Base-by-base conservation (phyloP, 257 asterid genomes). In the Plantago elongata region DNA sequence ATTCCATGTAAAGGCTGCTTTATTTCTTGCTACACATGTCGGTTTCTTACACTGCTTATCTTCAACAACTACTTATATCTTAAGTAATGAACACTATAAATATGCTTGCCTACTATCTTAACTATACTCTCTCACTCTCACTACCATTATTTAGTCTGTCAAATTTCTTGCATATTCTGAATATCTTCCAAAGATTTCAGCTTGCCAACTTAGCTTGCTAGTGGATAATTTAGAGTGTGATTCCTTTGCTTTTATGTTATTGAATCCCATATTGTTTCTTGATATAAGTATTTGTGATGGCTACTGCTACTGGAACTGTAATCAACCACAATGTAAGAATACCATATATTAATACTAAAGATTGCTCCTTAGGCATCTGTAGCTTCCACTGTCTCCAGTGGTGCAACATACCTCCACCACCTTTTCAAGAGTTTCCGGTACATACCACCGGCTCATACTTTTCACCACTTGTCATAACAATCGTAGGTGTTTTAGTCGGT, bases 391-490 rank as follows among this genome's bases (percentile, higher is more conserved):
- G 59, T 15, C 59, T 40, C 13, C 59, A 54, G 59, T 54, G 59
- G 59, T 54, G 59, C 43, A 18, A 54, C 59, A 54, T 54, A 11
- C 59, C 59, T 9, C 59, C 59, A 54, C 59, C 59, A 37, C 59
- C 59, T n/a, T 54, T 18, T 40, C 42, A 29, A 54, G 59, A 27
- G 17, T 9, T 54, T 27, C 59, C 5, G 13, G 40, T 11, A 12
- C 42, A 54, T 18, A 13, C 29, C 34, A 1, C 59, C 6, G 42
- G 43, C 42, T 27, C 59, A 7, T 54, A 54, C 59, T 54, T 54
- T 54, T 54, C 59, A 5, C 59, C 59, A 54, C 59, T 54, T 27
- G 59, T 54, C 59, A 54, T 54, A n/a, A 54, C 59, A 54, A 54
- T 54, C 29, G 18, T 54, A 3, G 59, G 59, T 0, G 59, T 54